phyloP scores from a whole-genome alignment of 2,329 filamentous ascomycete genomes.

The Chaetomium sp. region DNA sequence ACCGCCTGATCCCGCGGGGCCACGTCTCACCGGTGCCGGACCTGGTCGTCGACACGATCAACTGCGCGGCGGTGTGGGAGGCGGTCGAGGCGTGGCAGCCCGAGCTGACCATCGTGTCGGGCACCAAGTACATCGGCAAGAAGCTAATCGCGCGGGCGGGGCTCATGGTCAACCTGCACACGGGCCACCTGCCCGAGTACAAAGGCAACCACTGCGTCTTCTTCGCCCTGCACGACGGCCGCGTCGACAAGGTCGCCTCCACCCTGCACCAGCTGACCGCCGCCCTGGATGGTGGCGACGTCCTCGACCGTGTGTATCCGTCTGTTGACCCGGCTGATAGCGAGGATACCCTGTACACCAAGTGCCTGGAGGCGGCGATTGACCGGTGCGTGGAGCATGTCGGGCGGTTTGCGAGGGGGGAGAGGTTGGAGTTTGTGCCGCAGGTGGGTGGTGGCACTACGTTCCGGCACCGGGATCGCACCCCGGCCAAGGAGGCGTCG shows the following conservation, averaged over 20 bases:
- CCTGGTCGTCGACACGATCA: neutral
- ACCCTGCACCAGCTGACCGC: neutral
- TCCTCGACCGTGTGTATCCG: neutral
- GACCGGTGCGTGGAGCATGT: slow-evolving; percentile 1
- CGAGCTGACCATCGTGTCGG: slow-evolving; percentile 2
- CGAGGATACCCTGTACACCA: neutral
- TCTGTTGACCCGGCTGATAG: neutral
- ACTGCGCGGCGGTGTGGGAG: neutral
- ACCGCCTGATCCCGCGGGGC: neutral
- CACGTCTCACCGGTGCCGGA: neutral
- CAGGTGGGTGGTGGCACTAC: neutral
- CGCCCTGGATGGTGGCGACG: neutral
- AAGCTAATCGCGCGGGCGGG: neutral
- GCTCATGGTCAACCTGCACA: slow-evolving; percentile 6
- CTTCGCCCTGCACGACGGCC: neutral
- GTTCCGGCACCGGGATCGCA: slow-evolving; percentile 5
- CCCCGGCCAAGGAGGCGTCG: neutral
- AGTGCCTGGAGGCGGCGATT: neutral
- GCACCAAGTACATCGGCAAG: slow-evolving; percentile 4
- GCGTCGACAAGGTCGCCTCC: neutral
- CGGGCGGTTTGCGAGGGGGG: neutral
- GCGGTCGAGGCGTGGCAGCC: slow-evolving; percentile 4
- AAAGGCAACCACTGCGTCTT: slow-evolving; percentile 9
- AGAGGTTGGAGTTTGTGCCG: slow-evolving; percentile 8
- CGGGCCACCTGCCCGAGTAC: slow-evolving; percentile 7